phyloP scores from a whole-genome alignment of 2,329 filamentous ascomycete species.

The Apiospora phragmitis region DNA sequence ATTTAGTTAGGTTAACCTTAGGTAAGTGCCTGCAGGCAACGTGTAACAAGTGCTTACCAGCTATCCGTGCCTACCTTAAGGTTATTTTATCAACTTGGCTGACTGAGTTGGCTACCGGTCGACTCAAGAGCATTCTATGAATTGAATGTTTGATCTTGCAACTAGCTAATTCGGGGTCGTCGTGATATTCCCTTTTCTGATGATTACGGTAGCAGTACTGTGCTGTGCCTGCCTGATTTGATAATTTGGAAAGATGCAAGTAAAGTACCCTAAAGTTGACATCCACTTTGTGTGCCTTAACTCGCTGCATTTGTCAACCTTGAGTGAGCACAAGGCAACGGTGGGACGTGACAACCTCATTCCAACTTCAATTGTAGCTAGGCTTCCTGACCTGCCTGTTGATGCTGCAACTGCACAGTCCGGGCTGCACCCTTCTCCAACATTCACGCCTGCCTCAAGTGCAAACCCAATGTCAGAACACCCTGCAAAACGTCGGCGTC shows the following conservation, averaged over 20 bases:
- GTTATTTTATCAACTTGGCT: neutral
- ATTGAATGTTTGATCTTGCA: neutral
- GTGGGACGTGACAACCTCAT: neutral
- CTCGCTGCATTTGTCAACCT: neutral
- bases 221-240: neutral
- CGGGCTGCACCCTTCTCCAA: neutral
- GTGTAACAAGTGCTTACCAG: neutral
- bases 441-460: neutral
- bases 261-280: neutral
- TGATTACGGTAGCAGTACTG: neutral
- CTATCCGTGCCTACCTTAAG: neutral
- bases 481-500: conserved; percentile 27
- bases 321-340: neutral
- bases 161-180: neutral
- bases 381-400: neutral
- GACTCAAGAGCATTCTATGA: neutral
- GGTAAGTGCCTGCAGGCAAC: neutral
- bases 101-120: neutral
- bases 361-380: neutral
- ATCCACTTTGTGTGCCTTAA: neutral
- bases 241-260: neutral
- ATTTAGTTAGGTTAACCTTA: neutral
- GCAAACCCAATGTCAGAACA: conserved; percentile 24
- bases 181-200: too few relatives aligned
- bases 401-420: neutral